A percentile compares a stretch with the other conserved stretches of the same genome.
Evolutionary conservation across 306 rosid genomes (phyloP).

Genomic region (Lathyrus tuberosus): DNA sequence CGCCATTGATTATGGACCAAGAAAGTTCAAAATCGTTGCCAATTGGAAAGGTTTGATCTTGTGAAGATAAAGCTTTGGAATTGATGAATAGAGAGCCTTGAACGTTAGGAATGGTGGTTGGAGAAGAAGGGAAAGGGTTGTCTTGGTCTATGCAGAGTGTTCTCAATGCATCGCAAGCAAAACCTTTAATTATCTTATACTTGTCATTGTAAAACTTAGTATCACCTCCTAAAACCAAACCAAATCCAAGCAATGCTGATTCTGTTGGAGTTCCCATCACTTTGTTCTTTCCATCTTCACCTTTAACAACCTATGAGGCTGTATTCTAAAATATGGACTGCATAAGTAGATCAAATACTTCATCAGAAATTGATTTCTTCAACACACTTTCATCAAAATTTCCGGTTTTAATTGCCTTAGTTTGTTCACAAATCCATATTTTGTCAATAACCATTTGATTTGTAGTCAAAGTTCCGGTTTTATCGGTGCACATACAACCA

Average conservation of each 20-base stretch:
- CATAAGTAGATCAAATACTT: constrained; percentile 52
- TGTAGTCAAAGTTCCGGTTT: constrained; percentile 88
- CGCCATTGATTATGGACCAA: too few species aligned
- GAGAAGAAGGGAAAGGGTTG: too few species aligned
- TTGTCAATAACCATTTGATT: constrained; percentile 86
- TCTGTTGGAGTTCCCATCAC: constrained; percentile 85
- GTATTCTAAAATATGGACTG: constrained; percentile 86
- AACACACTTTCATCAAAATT: constrained; percentile 35
- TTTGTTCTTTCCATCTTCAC: constrained; percentile 56
- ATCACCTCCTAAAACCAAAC: constrained; percentile 67
- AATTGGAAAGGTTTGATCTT: too few species aligned
- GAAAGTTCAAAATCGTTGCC: too few species aligned
- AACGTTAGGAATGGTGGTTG: too few species aligned
- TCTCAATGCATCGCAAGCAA: too few species aligned
- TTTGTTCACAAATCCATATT: constrained; percentile 69
- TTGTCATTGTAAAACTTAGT: constrained; percentile 44
- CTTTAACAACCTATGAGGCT: constrained; percentile 65
- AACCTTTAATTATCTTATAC: constrained; percentile 57
- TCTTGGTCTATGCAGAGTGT: too few species aligned
- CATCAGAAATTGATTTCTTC: constrained; percentile 47
- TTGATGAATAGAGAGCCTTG: too few species aligned
- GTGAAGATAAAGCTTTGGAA: too few species aligned
- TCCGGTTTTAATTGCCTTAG: constrained; percentile 35
- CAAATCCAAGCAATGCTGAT: constrained; percentile 72
- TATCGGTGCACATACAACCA: constrained; percentile 82